phyloP scores from a whole-genome alignment of 2,329 filamentous ascomycete species.

The Penicillium sp. region DNA sequence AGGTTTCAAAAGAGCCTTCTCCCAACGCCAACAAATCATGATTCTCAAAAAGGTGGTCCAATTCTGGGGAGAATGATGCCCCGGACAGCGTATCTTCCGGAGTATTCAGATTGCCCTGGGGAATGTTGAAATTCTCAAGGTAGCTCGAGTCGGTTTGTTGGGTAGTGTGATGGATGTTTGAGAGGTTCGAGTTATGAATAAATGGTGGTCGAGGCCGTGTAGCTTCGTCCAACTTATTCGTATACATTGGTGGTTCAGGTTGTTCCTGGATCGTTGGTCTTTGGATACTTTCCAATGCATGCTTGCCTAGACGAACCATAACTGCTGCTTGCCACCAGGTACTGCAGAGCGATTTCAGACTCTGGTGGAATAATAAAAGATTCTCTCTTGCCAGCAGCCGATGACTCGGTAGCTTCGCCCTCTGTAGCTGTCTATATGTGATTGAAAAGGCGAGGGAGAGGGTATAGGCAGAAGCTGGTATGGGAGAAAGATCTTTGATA shows the following conservation, averaged over 20 bases:
- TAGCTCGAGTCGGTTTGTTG: background rate
- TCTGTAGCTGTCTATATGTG: slow-evolving; percentile 4
- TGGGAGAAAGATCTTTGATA: background rate
- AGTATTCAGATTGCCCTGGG: background rate
- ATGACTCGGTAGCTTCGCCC: background rate
- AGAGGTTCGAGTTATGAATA: background rate
- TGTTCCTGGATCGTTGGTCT: background rate
- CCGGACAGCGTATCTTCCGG: background rate
- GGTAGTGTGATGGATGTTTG: background rate
- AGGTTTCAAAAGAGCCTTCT: slow-evolving; percentile 1
- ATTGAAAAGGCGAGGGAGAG: slow-evolving; percentile 4
- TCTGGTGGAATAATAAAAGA: background rate
- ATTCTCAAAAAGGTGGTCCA: slow-evolving; percentile 3
- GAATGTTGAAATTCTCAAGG: background rate
- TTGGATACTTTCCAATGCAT: slow-evolving; percentile 1
- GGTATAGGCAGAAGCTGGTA: slow-evolving; percentile 1
- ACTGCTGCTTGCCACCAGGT: slow-evolving; percentile 6
- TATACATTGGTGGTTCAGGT: background rate
- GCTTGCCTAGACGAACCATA: background rate
- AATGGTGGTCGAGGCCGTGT: too few relatives aligned
- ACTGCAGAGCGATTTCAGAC: background rate
- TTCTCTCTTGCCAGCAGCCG: background rate
- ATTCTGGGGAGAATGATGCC: background rate
- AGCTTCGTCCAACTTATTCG: background rate
- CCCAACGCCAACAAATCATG: slow-evolving; percentile 1